Evolutionary conservation across 441 rosid species (phyloP).

Genomic region (California macrophylla): DNA sequence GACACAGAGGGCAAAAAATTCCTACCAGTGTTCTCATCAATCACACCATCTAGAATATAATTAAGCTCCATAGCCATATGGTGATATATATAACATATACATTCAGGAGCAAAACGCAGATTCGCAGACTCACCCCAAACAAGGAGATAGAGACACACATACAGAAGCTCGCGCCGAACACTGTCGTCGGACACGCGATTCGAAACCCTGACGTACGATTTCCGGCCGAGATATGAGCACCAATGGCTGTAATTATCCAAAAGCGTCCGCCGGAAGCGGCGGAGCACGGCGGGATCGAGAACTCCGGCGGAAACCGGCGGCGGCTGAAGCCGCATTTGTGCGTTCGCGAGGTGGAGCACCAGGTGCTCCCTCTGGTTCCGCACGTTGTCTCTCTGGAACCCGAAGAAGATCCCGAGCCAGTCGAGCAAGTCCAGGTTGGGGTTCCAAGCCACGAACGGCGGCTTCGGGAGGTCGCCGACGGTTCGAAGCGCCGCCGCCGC

Average conservation of each 20-base stretch:
- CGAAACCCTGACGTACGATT: background rate
- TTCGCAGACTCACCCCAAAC: constrained; percentile 26
- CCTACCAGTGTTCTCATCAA: constrained; percentile 10
- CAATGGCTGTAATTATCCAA: constrained; percentile 16
- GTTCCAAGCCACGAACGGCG: constrained; percentile 14
- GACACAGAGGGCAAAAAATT: background rate
- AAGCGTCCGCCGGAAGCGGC: constrained; percentile 15
- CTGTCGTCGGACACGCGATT: background rate
- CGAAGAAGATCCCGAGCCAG: constrained; percentile 20
- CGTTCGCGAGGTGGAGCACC: constrained; percentile 26
- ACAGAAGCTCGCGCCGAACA: constrained; percentile 16
- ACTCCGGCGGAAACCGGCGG: background rate
- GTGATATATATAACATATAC: constrained; percentile 20
- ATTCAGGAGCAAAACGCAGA: constrained; percentile 19
- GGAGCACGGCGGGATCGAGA: constrained; percentile 11
- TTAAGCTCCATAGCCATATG: constrained; percentile 22
- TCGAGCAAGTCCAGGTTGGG: constrained; percentile 19
- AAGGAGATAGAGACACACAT: constrained; percentile 18
- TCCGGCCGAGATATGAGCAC: constrained; percentile 15
- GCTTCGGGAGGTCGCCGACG: constrained; percentile 22
- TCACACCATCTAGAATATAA: background rate
- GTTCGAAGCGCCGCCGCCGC: constrained; percentile 18
- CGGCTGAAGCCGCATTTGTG: constrained; percentile 21
- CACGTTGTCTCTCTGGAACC: constrained; percentile 24
- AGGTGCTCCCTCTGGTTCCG: constrained; percentile 26